Base-by-base conservation (phyloP, 73 alveolate genomes). In the Durusdinium trenchii region DNA sequence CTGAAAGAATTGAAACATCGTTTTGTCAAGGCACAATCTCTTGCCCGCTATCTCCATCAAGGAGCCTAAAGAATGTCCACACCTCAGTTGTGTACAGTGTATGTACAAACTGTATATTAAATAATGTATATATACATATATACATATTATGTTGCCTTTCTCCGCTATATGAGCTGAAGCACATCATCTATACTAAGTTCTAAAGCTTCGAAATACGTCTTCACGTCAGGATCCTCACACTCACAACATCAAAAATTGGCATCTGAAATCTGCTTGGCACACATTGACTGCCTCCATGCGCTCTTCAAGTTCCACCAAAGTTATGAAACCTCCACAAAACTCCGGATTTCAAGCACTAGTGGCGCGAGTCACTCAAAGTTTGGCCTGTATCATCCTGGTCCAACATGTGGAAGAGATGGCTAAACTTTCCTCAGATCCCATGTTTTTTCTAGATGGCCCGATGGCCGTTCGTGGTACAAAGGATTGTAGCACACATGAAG, bases 11-110 rank as follows among this genome's bases (percentile, higher is more conserved):
- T n/a, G n/a, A n/a, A n/a, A n/a, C n/a, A 12, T 20, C 28, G 20
- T 54, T 30, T 16, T 35, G 61, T 3, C 54, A 12, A 47, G 90
- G 16, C 16, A 52, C 98, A n/a, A 91, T 91, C 35, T 91, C 98
- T 47, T 91, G 98, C 30, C 98, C 98, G 42, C 82, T 71, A 78
- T 91, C 98, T 36, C 89, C 87, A 32, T 91, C 98, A 75, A 91
- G 90, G n/a, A 91, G 78, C 45, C 84, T 54, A 61, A 91, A 91
- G 47, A 91, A 91, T 10, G 98, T 91, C 98, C 98, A 91, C 0
- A 91, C 98, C 98, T 91, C 14, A 14, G 6, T 23, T 14, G 32
- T 64, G 52, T 73, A 3, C 85, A 73, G 69, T 36, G 32, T 32
- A 73, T 26, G 0, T 38, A 73, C 28, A 73, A 16, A 9, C 32